These are phyloP conservation scores for Fusarium kyushuense DNA, from an alignment of 2,329 filamentous ascomycete genomes.

Conservation along the genomic window DNA sequence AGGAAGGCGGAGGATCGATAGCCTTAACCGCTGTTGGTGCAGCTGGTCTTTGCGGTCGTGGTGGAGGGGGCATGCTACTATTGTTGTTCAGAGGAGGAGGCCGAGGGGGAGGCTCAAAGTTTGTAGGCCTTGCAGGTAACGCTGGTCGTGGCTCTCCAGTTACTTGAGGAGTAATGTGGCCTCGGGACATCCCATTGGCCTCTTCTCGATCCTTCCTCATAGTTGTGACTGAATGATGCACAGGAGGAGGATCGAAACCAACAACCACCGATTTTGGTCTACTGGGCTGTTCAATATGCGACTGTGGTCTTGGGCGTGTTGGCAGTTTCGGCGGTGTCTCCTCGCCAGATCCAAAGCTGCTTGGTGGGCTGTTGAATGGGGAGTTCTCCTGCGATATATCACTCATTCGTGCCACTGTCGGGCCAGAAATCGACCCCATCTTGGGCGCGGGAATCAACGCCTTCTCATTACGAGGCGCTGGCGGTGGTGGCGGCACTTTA, in stretches of 20 bases:
- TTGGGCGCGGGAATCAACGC: constrained; percentile 52
- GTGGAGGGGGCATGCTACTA: constrained; percentile 54
- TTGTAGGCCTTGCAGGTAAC: constrained; percentile 63
- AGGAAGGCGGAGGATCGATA: constrained; percentile 27
- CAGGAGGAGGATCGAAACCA: constrained; percentile 64
- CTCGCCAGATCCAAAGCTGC: constrained; percentile 71
- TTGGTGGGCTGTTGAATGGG: constrained; percentile 88
- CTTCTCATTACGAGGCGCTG: constrained; percentile 84
- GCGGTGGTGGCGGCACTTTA: constrained; percentile 70
- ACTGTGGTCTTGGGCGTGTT: constrained; percentile 62
- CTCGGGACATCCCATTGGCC: constrained; percentile 54
- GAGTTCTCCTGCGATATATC: constrained; percentile 65
- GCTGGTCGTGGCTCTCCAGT: constrained; percentile 61
- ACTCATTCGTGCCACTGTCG: constrained; percentile 28
- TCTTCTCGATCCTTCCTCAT: constrained; percentile 62
- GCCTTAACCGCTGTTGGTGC: constrained; percentile 41
- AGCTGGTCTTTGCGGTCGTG: constrained; percentile 59
- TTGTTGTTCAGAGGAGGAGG: constrained; percentile 30
- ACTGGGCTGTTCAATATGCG: constrained; percentile 38
- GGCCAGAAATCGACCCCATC: constrained; percentile 25
- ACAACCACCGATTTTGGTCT: constrained; percentile 42
- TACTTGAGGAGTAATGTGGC: constrained; percentile 55
- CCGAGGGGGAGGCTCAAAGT: constrained; percentile 43
- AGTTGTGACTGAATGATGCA: constrained; percentile 62
- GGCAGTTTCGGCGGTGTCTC: constrained; percentile 64